These are phyloP conservation scores for Fusarium sp. DNA, from an alignment of 2,329 filamentous ascomycete genomes.

Conservation along the genomic window DNA sequence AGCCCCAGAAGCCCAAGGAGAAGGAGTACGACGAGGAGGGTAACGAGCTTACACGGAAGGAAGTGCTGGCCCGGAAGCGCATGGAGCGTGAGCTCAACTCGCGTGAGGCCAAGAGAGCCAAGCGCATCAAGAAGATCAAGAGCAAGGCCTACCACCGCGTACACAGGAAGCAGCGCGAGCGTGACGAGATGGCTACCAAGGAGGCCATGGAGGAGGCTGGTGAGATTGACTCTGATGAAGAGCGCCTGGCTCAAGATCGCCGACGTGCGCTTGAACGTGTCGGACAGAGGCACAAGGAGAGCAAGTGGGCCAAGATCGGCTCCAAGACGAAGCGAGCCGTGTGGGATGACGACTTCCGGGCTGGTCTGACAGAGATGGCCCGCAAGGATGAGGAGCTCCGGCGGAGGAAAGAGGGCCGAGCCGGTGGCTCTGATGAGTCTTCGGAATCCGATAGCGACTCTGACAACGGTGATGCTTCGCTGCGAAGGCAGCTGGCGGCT, in stretches of 20 bases:
- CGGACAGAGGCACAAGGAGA: constrained; percentile 85
- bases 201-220: constrained; percentile 68
- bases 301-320: constrained; percentile 90
- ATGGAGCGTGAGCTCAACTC: constrained; percentile 87
- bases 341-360: constrained; percentile 89
- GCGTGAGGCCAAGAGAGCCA: constrained; percentile 87
- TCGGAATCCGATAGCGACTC: constrained; percentile 67
- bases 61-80: constrained; percentile 79
- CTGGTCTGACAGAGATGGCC: constrained; percentile 83
- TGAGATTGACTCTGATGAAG: constrained; percentile 73
- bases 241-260: constrained; percentile 75
- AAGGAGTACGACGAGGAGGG: constrained; percentile 76
- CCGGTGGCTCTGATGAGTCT: constrained; percentile 62
- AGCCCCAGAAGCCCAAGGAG: constrained; percentile 61
- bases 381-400: constrained; percentile 85
- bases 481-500: constrained; percentile 60
- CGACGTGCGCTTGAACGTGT: constrained; percentile 86
- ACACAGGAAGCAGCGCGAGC: constrained; percentile 79
- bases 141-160: constrained; percentile 94
- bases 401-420: constrained; percentile 80
- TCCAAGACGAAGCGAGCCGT: constrained; percentile 82
- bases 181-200: constrained; percentile 64
- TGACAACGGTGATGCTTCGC: constrained; percentile 66
- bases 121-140: constrained; percentile 99
- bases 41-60: constrained; percentile 78